A percentile compares a stretch with the other conserved stretches of the same genome.
Evolutionary conservation across 208 protist genomes (phyloP).

Genomic region (Crithidia fasciculata): DNA sequence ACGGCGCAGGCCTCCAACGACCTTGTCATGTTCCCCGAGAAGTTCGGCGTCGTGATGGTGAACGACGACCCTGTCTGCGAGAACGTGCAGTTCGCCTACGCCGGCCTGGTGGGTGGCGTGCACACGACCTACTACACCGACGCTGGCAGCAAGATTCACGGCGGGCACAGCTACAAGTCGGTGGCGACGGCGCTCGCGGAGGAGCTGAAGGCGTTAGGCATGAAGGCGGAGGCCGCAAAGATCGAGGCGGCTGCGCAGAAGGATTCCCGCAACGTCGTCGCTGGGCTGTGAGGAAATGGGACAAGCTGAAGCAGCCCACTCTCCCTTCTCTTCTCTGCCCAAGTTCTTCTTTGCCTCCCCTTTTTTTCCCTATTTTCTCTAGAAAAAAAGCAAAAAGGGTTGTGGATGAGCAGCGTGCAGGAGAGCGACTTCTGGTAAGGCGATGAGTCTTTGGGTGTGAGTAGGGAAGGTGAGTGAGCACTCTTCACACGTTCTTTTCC

Average conservation of each 20-base stretch:
- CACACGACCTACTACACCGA: constrained; percentile 70
- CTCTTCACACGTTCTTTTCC: neutral
- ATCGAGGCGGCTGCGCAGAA: constrained; percentile 68
- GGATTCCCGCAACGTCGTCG: constrained; percentile 54
- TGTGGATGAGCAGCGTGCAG: too few species aligned
- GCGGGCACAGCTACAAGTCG: constrained; percentile 79
- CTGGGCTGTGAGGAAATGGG: constrained; percentile 37
- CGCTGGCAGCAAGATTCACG: constrained; percentile 57
- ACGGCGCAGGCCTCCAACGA: constrained; percentile 70
- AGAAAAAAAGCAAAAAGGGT: neutral
- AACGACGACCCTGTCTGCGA: constrained; percentile 75
- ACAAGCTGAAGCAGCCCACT: too few species aligned
- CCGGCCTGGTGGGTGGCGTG: constrained; percentile 68
- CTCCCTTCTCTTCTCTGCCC: neutral
- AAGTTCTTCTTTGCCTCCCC: neutral
- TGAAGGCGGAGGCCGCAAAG: constrained; percentile 71
- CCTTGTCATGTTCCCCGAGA: constrained; percentile 79
- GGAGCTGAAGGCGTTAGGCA: constrained; percentile 68
- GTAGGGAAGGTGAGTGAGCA: too few species aligned
- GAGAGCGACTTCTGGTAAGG: too few species aligned
- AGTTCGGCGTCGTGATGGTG: constrained; percentile 62
- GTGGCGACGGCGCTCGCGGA: constrained; percentile 70
- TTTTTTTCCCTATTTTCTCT: constrained; percentile 1
- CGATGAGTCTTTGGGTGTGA: too few species aligned
- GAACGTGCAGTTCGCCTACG: constrained; percentile 76